Conservation (phyloP, 495 filamentous ascomycete species). For the Friedmanniomyces simplex region DNA sequence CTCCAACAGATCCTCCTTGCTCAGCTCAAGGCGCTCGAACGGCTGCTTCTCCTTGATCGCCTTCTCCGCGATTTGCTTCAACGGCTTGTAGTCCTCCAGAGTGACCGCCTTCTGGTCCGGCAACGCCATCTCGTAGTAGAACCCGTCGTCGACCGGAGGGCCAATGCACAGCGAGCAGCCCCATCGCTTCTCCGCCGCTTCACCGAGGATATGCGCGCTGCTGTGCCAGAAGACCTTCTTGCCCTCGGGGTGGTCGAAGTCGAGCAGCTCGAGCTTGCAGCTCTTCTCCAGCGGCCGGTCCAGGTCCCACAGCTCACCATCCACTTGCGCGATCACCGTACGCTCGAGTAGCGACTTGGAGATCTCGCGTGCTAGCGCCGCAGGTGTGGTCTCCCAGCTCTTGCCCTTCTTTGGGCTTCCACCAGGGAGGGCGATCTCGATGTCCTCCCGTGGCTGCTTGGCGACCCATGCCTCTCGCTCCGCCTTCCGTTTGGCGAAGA, state of each 20-base stretch:
- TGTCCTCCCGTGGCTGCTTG: constrained; percentile 51
- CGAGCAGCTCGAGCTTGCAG: constrained; percentile 67
- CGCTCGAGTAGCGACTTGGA: constrained; percentile 62
- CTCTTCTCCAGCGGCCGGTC: constrained; percentile 75
- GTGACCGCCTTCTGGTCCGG: constrained; percentile 63
- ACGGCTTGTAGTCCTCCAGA: constrained; percentile 62
- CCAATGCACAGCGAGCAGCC: constrained; percentile 87
- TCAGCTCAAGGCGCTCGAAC: constrained; percentile 80
- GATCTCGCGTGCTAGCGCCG: constrained; percentile 53
- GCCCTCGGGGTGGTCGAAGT: constrained; percentile 76
- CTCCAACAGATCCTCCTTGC: constrained; percentile 80
- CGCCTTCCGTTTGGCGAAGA: constrained; percentile 83
- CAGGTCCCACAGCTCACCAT: constrained; percentile 83
- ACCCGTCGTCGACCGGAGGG: constrained; percentile 83
- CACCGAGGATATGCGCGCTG: constrained; percentile 85
- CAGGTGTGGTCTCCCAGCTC: constrained; percentile 63
- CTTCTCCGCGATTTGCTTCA: constrained; percentile 62
- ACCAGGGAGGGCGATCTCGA: constrained; percentile 55
- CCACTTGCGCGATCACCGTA: constrained; percentile 71
- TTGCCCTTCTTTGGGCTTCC: constrained; percentile 51
- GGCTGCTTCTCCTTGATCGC: constrained; percentile 94
- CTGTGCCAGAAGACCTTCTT: constrained; percentile 87
- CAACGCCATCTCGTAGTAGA: constrained; percentile 96
- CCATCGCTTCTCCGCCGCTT: constrained; percentile 80
- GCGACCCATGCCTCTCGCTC: constrained; percentile 64